Evolutionary conservation across 2,329 filamentous ascomycete genomes (phyloP), one percentile per base, ranked within the genome.

Genomic region (Exutisphaerella laricina): DNA sequence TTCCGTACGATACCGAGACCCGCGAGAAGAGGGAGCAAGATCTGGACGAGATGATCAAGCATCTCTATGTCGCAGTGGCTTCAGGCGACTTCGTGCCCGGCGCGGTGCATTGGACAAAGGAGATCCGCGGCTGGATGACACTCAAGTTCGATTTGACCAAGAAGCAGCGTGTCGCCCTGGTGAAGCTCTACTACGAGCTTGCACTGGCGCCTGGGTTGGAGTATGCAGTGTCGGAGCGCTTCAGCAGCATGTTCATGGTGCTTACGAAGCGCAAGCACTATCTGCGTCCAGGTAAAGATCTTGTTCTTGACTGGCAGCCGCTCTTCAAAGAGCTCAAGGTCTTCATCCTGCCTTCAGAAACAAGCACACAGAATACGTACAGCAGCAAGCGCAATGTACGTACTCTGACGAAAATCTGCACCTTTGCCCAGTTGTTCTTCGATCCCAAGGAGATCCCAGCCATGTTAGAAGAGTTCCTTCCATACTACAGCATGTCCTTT

Each of bases 241-340:
- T 98, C 64, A 79, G 90, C 33, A 92, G 87, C 72, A 97, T 97
- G 89, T 90, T 97, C 60, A 85, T 96, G 66, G 82, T 87, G 8
- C 70, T 98, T 56, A 94, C 89, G n/a, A 94, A 92, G 88, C 89
- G 90, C 62, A 95, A 94, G 63, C 90, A 97, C 68, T 97, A 97
- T 65, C 77, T 98, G 23, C 88, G 87, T 54, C 88, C 90, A 1
- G 82, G 85, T 44, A 86, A 88, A 53, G 94, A 98, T 60, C 73
- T 98, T n/a, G 75, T 78, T 9, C 77, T 98, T 47, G 90, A 98
- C 64, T 98, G 92, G 92, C 80, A 80, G 56, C 90, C 89, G 5
- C 71, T 98, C 21, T 98, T 86, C 79, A 85, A 88, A 58, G 90
- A 97, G 64, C 72, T 97, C 56, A 97, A 96, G 70, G 77, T 83